Base-by-base conservation (phyloP, 805 yeast genomes). In the Schizosaccharomyces lindneri region DNA sequence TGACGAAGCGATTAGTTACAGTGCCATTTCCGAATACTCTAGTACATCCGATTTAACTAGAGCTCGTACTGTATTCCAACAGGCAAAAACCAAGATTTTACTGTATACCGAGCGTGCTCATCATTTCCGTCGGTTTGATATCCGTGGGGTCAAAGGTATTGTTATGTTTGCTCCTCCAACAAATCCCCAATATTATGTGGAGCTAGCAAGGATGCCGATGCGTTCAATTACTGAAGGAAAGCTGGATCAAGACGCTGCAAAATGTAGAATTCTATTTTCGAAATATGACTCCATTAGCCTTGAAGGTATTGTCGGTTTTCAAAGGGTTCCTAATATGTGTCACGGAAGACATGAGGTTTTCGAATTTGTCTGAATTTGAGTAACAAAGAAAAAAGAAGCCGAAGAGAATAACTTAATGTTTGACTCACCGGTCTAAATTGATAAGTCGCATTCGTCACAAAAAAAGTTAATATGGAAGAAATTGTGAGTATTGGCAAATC, bases 61-160 rank as follows among this genome's bases (percentile, higher is more conserved):
- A 59, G 79, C 82, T 21, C 77, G 97, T 65, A 78, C 86, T 6
- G 73, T 77, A 48, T 93, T 93, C 69, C 79, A 78, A 41, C 76
- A 79, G 55, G 80, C 81, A 1, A 77, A 82, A 62, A 73, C 75
- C 39, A 83, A 85, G 67, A 77, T 90, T 32, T 70, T 93, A 74
- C 72, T 93, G n/a, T 90, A 90, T 72, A 86, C 97, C 0, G 97
- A 90, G 68, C 83, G 98, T 76, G 74, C 90, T 69, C 97, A 93
- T 71, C 93, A 87, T 69, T 93, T 82, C 74, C 80, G 95, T 65
- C 78, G 97, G 61, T 89, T 79, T 70, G 89, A 85, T 63, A 75
- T 93, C 61, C 80, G 78, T 63, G 97, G 97, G 32, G 95, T 87
- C 27, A 83, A 85, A 68, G 84, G 82, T 62, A 77, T 93, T 19